Evolutionary conservation across 148 eudicot species (phyloP).

Genomic region (Heliamphora exappendiculata): DNA sequence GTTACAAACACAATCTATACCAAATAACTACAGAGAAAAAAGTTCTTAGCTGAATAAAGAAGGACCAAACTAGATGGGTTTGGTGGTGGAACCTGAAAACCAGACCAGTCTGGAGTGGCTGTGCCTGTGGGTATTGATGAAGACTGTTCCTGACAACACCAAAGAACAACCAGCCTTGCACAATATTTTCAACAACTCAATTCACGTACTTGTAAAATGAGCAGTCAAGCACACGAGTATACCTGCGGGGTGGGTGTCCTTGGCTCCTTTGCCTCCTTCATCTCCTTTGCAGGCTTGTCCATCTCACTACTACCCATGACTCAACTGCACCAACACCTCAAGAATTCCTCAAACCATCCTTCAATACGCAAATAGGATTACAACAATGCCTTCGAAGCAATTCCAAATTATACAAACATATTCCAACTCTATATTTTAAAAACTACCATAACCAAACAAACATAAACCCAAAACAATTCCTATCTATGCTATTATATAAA

Average conservation of each 20-base stretch:
- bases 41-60: constrained; percentile 5
- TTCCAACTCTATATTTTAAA: neutral
- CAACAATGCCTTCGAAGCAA: neutral
- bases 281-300: constrained; percentile 65
- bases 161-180: neutral
- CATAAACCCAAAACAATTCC: neutral
- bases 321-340: constrained; percentile 12
- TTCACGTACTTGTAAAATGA: neutral
- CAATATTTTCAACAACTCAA: neutral
- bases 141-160: constrained; percentile 59
- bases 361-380: neutral
- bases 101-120: constrained; percentile 87
- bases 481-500: neutral
- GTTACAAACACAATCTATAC: constrained; percentile 22
- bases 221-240: constrained; percentile 15
- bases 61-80: neutral
- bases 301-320: constrained; percentile 84
- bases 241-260: constrained; percentile 55
- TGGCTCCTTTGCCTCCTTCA: constrained; percentile 56
- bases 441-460: neutral
- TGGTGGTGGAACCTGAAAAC: constrained; percentile 67
- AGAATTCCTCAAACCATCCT: constrained; percentile 19
- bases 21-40: neutral
- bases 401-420: neutral
- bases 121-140: constrained; percentile 48